phyloP scores from a whole-genome alignment of 2,329 filamentous ascomycete genomes.

The Pseudogymnoascus sp. region DNA sequence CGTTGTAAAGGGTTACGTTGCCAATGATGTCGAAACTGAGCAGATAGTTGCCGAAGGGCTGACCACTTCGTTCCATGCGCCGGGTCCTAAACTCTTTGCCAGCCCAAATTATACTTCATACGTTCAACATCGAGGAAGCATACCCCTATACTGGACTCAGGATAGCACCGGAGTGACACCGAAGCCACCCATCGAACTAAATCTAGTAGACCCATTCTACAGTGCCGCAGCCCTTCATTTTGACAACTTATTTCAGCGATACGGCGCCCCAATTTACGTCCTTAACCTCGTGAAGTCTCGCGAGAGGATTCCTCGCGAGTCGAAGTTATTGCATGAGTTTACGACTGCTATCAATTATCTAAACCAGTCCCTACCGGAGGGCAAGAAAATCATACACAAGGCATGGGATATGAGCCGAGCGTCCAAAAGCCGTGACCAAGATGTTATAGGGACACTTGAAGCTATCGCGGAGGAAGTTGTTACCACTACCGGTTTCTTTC shows the following conservation, averaged over 20 bases:
- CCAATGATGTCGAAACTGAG: conserved; percentile 97
- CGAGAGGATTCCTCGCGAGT: conserved; percentile 83
- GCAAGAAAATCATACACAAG: conserved; percentile 83
- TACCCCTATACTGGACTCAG: conserved; percentile 95
- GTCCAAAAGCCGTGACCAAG: conserved; percentile 81
- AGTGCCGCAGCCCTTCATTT: conserved; percentile 89
- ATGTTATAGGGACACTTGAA: conserved; percentile 90
- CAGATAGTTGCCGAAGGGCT: conserved; percentile 93
- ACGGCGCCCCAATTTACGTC: conserved; percentile 85
- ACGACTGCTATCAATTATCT: conserved; percentile 82
- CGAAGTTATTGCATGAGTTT: conserved; percentile 81
- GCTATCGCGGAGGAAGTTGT: conserved; percentile 82
- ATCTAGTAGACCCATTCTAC: conserved; percentile 94
- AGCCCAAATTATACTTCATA: conserved; percentile 93
- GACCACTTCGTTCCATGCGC: conserved; percentile 91
- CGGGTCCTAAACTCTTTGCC: conserved; percentile 74
- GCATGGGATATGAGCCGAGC: conserved; percentile 98
- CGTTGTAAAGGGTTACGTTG: conserved; percentile 65
- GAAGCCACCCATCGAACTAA: conserved; percentile 92
- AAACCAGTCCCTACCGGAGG: conserved; percentile 80
- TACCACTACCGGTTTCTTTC: conserved; percentile 83
- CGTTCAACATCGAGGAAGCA: conserved; percentile 92
- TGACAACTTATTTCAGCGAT: conserved; percentile 86
- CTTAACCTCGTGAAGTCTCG: conserved; percentile 85
- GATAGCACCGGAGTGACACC: conserved; percentile 91